Evolutionary conservation across 2,329 filamentous ascomycete species (phyloP).

Genomic region (Botryotinia convoluta): DNA sequence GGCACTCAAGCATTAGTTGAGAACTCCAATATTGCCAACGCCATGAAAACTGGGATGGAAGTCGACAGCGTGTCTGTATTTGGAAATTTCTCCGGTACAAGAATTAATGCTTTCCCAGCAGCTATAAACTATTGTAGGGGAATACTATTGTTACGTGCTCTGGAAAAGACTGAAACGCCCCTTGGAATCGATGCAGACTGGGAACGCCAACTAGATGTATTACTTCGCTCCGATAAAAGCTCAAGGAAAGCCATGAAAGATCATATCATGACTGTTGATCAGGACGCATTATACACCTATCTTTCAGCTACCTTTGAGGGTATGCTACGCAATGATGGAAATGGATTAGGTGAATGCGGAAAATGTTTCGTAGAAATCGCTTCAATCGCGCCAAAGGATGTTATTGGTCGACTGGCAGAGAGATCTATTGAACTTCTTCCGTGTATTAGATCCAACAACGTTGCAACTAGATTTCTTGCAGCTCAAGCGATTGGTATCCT

Average conservation of each 20-base stretch:
- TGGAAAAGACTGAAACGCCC: slow-evolving; percentile 34
- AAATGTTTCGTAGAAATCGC: slow-evolving; percentile 54
- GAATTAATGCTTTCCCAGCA: slow-evolving; percentile 59
- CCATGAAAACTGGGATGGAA: slow-evolving; percentile 42
- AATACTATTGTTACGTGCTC: slow-evolving; percentile 56
- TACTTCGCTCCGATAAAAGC: slow-evolving; percentile 66
- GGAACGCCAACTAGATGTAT: slow-evolving; percentile 74
- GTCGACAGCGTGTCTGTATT: slow-evolving; percentile 41
- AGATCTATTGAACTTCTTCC: slow-evolving; percentile 54
- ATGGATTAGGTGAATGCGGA: slow-evolving; percentile 47
- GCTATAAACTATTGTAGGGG: slow-evolving; percentile 67
- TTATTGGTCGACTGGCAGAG: slow-evolving; percentile 49
- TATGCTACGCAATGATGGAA: slow-evolving; percentile 46
- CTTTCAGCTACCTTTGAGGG: slow-evolving; percentile 58
- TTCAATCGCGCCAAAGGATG: slow-evolving; percentile 49
- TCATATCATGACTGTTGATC: slow-evolving; percentile 48
- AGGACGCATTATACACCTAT: slow-evolving; percentile 44
- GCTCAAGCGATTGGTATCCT: slow-evolving; percentile 75
- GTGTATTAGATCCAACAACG: slow-evolving; percentile 68
- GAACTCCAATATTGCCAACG: slow-evolving; percentile 36
- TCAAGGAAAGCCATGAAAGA: slow-evolving; percentile 58
- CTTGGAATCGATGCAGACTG: slow-evolving; percentile 70
- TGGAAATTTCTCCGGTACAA: slow-evolving; percentile 42
- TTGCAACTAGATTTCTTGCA: slow-evolving; percentile 62
- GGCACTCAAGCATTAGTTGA: slow-evolving; percentile 37